Conservation (phyloP, 2,329 filamentous ascomycete species). For the Pestalotiopsis sp. region DNA sequence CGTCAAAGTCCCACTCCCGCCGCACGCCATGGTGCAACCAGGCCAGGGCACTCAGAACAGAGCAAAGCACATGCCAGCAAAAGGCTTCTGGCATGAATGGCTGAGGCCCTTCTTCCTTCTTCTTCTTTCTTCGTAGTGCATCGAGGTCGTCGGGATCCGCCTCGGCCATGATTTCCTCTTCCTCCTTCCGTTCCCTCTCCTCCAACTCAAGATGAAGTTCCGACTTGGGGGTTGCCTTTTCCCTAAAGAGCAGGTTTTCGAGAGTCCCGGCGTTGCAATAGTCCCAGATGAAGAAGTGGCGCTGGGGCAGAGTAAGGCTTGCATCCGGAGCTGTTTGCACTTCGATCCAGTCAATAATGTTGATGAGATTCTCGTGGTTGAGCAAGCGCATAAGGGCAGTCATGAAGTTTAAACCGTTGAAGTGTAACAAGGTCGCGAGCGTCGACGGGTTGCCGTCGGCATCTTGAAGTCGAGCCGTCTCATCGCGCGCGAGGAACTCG, state of each 20-base stretch:
- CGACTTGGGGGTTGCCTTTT: not conserved
- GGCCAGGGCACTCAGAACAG: constrained; percentile 48
- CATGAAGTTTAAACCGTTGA: constrained; percentile 24
- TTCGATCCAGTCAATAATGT: constrained; percentile 38
- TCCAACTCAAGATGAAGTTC: constrained; percentile 6
- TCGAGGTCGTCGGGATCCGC: not conserved
- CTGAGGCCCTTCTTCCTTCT: not conserved
- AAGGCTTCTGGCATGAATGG: constrained; percentile 51
- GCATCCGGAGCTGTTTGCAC: constrained; percentile 21
- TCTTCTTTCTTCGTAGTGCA: too few species aligned
- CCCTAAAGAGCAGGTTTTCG: constrained; percentile 36
- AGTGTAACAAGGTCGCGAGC: constrained; percentile 16
- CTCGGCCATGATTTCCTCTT: not conserved
- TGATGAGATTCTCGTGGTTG: constrained; percentile 53
- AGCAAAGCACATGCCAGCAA: constrained; percentile 57
- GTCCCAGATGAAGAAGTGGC: constrained; percentile 49
- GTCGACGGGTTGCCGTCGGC: constrained; percentile 11
- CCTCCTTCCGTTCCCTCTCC: constrained; percentile 12
- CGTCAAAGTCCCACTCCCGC: constrained; percentile 19
- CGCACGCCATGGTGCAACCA: constrained; percentile 54
- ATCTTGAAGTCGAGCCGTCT: constrained; percentile 22
- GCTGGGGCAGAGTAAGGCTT: constrained; percentile 12
- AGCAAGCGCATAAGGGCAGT: constrained; percentile 37
- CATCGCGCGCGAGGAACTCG: constrained; percentile 29
- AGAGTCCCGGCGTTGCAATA: constrained; percentile 54